Evolutionary conservation across 768 basidiomycete species (phyloP), one percentile per base, ranked within the genome.

Genomic region (Boletus pseudo-olivaceus): DNA sequence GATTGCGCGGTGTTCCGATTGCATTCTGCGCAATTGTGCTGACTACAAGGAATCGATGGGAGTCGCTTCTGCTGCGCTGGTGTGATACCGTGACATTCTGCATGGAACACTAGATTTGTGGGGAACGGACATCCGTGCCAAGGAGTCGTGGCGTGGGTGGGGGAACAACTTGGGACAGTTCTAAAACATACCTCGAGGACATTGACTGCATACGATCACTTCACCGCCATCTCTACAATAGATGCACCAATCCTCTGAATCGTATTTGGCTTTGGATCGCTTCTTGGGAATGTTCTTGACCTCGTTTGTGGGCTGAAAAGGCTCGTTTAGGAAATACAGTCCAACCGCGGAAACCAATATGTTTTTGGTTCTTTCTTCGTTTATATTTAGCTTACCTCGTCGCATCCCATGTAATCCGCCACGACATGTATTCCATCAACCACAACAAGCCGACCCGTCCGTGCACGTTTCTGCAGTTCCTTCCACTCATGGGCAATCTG

Each of bases 181-280:
- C 14, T 19, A 53, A 38, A 35, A 40, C 72, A 19, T 56, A 82
- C 83, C 82, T 69, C 83, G 74, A 41, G 84, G 84, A 62, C 84
- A 85, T 17, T 55, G 48, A 9, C 53, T 33, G 60, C 84, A 85
- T 14, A 76, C 49, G 38, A 77, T 65, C 8, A 85, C 58, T 42
- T 81, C 75, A 0, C 84, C 83, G 1, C 83, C 84, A 47, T 85
- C 84, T 32, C 79, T 73, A 64, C 84, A 85, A 53, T 75, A 68
- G 34, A 79, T 76, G 63, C 84, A 85, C 70, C 74, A 82, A 55
- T 85, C 82, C 62, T 85, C 81, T 29, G 72, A 77, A 4, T 79
- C 82, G 50, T 73, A 78, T 62, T 72, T 71, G 23, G 49, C 56
- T 64, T 53, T 70, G 37, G 63, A 60, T n/a, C 64, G 63, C 58